A percentile compares a stretch with the other conserved stretches of the same genome.
These are phyloP conservation scores for Tilletia indica DNA, from an alignment of 1,284 basidiomycete genomes.

Conservation along the genomic window DNA sequence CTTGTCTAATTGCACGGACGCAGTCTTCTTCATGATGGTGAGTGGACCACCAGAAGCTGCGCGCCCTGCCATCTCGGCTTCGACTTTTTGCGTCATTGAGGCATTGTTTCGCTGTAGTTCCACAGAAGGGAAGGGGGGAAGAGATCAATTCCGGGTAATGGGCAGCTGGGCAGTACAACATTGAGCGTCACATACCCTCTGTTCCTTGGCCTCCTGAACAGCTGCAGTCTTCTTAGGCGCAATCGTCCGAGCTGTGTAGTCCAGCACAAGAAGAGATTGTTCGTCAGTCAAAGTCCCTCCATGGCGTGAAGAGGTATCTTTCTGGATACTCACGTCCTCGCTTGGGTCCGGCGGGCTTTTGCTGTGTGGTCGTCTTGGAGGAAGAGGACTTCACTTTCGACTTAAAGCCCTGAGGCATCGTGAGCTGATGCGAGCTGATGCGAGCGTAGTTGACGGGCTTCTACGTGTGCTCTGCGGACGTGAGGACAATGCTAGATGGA, in stretches of 20 bases:
- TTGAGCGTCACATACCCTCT: conserved; percentile 7
- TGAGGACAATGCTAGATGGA: no score
- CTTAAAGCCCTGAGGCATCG: conserved; percentile 15
- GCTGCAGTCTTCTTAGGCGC: conserved; percentile 17
- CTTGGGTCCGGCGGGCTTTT: conserved; percentile 2
- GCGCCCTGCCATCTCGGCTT: conserved; percentile 20
- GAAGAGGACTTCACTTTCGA: conserved; percentile 5
- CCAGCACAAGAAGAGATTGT: neutral
- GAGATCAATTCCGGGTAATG: no score
- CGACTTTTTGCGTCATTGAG: conserved; percentile 17
- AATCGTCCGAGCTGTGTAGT: conserved; percentile 1
- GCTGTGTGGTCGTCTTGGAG: conserved; percentile 9
- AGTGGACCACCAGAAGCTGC: conserved; percentile 19
- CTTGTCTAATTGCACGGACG: conserved; percentile 4
- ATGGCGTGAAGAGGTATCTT: neutral
- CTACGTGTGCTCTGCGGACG: no score
- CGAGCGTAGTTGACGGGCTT: neutral
- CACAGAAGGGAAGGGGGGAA: neutral
- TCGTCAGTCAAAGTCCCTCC: neutral
- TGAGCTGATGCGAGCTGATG: neutral
- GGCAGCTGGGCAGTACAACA: no score
- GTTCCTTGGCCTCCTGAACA: conserved; percentile 12
- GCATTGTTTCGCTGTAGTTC: conserved; percentile 19
- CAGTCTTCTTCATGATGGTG: conserved; percentile 24
- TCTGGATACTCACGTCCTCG: conserved; percentile 10